Base-by-base conservation (phyloP, 805 yeast genomes). In the Teunomyces stri region DNA sequence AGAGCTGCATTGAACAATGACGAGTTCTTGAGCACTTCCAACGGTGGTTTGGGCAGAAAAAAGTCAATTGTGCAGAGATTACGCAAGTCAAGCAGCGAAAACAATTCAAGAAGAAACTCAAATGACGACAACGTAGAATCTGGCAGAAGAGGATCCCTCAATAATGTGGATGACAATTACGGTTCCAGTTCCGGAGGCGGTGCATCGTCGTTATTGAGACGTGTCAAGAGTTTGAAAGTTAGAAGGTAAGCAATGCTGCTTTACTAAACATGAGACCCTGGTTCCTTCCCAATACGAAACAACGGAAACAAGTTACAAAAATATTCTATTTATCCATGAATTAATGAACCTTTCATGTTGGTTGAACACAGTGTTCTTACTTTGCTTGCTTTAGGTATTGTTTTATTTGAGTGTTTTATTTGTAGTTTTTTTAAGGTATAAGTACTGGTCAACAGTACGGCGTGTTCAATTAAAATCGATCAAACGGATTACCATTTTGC, bases 221-320 rank as follows among this genome's bases (percentile, higher is more conserved):
- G 97, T 63, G 97, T 91, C 39, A 89, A 87, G 69, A 88, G 96
- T 72, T 78, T 91, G 70, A 88, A 88, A 66, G 96, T 89, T n/a
- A 65, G 76, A 51, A 68, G 64, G 58, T 70, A 51, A 15, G 38
- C 11, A 25, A 25, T 9, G 11, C 10, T 25, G 27, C 27, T 21
- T 6, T 37, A 22, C 11, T n/a, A 22, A 12, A 37, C 13, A 10
- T 12, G 16, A 35, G 22, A 35, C 20, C 10, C 11, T 16, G 10
- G 38, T 18, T 18, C n/a, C 12, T 21, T 13, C 38, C 38, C 38
- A 35, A 18, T 20, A 16, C 13, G 34, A 31, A 31, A 13, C 11
- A 13, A 31, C 34, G 16, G 16, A 31, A 9, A 13, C 11, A 13
- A 31, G 13, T 13, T 13, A 31, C 10, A 31, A 13, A 30, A 31